These are phyloP conservation scores for Vitis rotundifolia DNA, from an alignment of 164 flowering plant genomes.

Conservation along the genomic window DNA sequence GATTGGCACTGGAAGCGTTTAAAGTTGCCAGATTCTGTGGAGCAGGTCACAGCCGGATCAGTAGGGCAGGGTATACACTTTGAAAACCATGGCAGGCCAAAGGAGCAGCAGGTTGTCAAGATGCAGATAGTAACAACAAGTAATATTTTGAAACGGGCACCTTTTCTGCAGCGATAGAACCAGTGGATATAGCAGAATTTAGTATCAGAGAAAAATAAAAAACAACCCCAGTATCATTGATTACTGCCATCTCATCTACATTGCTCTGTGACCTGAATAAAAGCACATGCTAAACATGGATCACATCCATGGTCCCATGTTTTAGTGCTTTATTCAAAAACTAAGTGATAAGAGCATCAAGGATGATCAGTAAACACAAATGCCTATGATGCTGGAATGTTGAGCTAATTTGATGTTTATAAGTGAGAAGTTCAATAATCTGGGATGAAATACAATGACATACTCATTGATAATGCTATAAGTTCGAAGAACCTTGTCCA, in stretches of 20 bases:
- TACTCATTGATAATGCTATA: slow-evolving; percentile 38
- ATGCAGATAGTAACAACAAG: slow-evolving; percentile 23
- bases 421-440: not conserved
- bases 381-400: not conserved
- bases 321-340: not conserved
- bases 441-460: not conserved
- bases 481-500: slow-evolving; percentile 33
- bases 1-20: slow-evolving; percentile 32
- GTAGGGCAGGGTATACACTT: slow-evolving; percentile 29
- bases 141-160: slow-evolving; percentile 23
- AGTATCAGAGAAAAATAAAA: not conserved
- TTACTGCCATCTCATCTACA: not conserved
- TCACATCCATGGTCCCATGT: not conserved
- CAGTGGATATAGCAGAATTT: not conserved
- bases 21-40: slow-evolving; percentile 30
- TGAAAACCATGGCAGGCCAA: slow-evolving; percentile 29
- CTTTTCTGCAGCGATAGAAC: slow-evolving; percentile 25
- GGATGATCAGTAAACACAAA: not conserved
- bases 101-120: slow-evolving; percentile 28
- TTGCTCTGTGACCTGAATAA: not conserved
- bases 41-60: slow-evolving; percentile 12
- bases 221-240: not conserved
- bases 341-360: not conserved
- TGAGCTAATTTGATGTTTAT: not conserved
- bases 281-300: not conserved